Evolutionary conservation across 208 protist genomes (phyloP), one percentile per base, ranked within the genome.

Genomic region (Leishmania braziliensis): DNA sequence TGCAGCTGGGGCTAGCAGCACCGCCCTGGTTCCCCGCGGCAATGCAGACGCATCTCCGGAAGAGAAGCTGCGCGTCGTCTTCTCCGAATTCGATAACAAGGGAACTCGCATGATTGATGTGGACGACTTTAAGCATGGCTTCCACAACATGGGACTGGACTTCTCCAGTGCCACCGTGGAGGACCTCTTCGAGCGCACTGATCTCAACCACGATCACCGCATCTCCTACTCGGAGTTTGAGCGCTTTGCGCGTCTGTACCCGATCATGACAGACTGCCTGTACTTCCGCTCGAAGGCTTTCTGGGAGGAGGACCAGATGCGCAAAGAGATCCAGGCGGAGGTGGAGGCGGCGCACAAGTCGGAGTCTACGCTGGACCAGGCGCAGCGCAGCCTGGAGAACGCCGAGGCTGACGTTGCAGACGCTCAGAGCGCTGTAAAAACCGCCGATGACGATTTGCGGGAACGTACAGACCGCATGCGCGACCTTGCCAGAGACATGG

Each of bases 271-370:
- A 36, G 94, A 98, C 86, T 97, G 93, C 82, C 87, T 98, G 29
- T 98, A 92, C 85, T 97, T 95, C 85, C 92, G 95, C 76, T 95
- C 88, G 70, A 97, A 96, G 89, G 94, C 94, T n/a, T 96, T 96
- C 80, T 97, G 94, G 94, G 93, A 96, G 71, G 94, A 98, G 85
- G 93, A 96, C 78, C 91, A 95, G 86, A 80, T 97, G 53, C 91
- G 87, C 63, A 95, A 95, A 75, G 90, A 94, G 9, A 96, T 98
- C 74, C 85, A 96, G 78, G 87, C 78, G 14, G 92, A 97, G 90
- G 88, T 88, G 18, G 92, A 96, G 36, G 90, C 90, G 3, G 92
- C 95, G 33, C 83, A 60, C 62, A 90, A 96, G 83, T 84, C 88
- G 50, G 91, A 97, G 88, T 63, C 74, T 16, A 69, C 68, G 18